phyloP scores from a whole-genome alignment of 2,329 filamentous ascomycete genomes.

The Tolypocladium pustulatum region DNA sequence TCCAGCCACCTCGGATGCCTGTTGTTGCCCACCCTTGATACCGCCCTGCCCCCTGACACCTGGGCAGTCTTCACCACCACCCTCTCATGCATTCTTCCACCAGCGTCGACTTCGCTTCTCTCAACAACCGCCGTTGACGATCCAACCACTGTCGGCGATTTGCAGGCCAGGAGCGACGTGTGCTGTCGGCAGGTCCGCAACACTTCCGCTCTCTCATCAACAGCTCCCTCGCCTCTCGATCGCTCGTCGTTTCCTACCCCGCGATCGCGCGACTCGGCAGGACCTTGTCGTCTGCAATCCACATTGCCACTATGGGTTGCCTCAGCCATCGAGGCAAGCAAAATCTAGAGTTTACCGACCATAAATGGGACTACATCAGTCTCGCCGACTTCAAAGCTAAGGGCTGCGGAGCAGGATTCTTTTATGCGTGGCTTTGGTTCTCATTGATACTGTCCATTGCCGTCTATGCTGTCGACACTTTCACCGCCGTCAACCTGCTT shows the following conservation, averaged over 20 bases:
- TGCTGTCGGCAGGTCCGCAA: constrained; percentile 30
- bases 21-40: background rate
- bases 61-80: background rate
- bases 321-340: constrained; percentile 50
- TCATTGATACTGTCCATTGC: constrained; percentile 68
- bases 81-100: background rate
- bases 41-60: background rate
- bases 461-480: constrained; percentile 84
- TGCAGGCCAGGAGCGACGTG: constrained; percentile 39
- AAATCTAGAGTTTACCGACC: constrained; percentile 63
- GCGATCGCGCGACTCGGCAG: constrained; percentile 5
- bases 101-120: background rate
- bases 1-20: background rate
- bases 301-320: constrained; percentile 49
- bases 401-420: constrained; percentile 66
- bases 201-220: constrained; percentile 2
- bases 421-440: constrained; percentile 78
- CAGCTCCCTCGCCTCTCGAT: background rate
- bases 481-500: constrained; percentile 85
- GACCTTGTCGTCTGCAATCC: background rate
- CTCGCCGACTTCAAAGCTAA: constrained; percentile 71
- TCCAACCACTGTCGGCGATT: constrained; percentile 30
- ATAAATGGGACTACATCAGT: constrained; percentile 87
- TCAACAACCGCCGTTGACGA: background rate
- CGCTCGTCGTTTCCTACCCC: constrained; percentile 4